Percentiles rank a stretch among this genome's conserved stretches.
Evolutionary conservation across 2,329 filamentous ascomycete species (phyloP).

Genomic region (Stagonosporopsis rhizophila): DNA sequence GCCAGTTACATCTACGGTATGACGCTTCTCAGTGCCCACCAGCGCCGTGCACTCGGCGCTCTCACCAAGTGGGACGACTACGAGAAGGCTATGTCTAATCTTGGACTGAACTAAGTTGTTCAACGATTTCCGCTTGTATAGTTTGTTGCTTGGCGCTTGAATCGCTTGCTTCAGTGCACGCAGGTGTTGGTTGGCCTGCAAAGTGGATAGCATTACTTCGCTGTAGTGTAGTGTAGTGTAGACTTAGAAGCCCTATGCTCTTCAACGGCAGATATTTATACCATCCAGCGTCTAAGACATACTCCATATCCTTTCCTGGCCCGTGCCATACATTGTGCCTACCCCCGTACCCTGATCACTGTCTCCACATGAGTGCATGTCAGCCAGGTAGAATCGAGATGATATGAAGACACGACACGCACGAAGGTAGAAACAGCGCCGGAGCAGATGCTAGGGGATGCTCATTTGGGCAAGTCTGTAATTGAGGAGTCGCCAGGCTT

Average conservation of each 20-base stretch:
- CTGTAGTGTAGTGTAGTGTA: not conserved
- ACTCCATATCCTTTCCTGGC: no score
- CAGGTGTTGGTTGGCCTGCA: slow-evolving; percentile 4
- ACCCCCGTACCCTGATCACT: no score
- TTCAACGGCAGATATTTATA: slow-evolving; percentile 11
- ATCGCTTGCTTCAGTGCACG: slow-evolving; percentile 1
- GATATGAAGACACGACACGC: no score
- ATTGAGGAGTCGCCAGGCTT: no score
- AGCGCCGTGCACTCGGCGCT: slow-evolving; percentile 85
- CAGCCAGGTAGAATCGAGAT: no score
- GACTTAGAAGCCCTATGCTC: slow-evolving; percentile 9
- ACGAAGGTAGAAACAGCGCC: no score
- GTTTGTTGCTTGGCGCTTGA: not conserved
- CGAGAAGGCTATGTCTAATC: slow-evolving; percentile 65
- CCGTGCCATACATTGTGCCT: no score
- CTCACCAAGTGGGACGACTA: slow-evolving; percentile 88
- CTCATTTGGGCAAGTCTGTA: no score
- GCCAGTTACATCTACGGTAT: slow-evolving; percentile 96
- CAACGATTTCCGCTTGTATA: not conserved
- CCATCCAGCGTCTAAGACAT: not conserved
- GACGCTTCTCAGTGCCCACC: slow-evolving; percentile 85
- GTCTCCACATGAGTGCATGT: no score
- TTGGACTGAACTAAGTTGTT: slow-evolving; percentile 34
- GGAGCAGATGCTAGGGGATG: no score
- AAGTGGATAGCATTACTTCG: slow-evolving; percentile 4